Conservation (phyloP, 768 basidiomycete genomes). For the Tephrocybe sp. region DNA sequence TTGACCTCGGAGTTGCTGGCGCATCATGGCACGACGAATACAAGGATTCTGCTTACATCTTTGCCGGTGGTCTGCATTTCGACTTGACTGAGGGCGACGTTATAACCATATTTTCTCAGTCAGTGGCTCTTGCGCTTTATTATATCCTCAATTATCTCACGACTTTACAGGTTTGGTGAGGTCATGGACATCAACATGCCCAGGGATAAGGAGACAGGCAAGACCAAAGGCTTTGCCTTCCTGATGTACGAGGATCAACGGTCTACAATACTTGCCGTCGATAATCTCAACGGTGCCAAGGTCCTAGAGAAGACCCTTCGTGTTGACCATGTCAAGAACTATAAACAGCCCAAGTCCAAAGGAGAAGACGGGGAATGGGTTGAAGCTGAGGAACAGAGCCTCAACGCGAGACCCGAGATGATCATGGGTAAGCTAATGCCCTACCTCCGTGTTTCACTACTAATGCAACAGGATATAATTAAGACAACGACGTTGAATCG, state of each 20-base stretch:
- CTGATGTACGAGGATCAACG: conserved; percentile 99
- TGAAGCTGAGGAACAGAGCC: conserved; percentile 80
- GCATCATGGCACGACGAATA: conserved; percentile 97
- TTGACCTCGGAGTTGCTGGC: conserved; percentile 70
- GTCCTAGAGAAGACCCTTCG: conserved; percentile 85
- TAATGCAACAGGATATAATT: conserved; percentile 1
- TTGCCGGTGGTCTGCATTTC: conserved; percentile 83
- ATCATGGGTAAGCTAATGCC: conserved; percentile 50
- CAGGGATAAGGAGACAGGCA: conserved; percentile 90
- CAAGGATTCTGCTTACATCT: conserved; percentile 96
- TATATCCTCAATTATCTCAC: not conserved
- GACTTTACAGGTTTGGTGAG: conserved; percentile 80
- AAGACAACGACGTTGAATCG: conserved; percentile 54
- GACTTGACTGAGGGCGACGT: conserved; percentile 98
- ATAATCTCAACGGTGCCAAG: conserved; percentile 95
- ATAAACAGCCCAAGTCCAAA: conserved; percentile 82
- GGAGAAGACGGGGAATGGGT: conserved; percentile 82
- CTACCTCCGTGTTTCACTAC: not conserved
- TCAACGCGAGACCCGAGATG: conserved; percentile 83
- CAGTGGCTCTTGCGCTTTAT: conserved; percentile 29
- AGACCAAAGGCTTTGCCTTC: conserved; percentile 90
- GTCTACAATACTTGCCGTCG: conserved; percentile 93
- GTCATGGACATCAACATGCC: conserved; percentile 94
- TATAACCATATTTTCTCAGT: conserved; percentile 98
- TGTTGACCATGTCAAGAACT: conserved; percentile 91